Base-by-base conservation (phyloP, 2,329 filamentous ascomycete species). In the Chrysoporthe austroafricana region DNA sequence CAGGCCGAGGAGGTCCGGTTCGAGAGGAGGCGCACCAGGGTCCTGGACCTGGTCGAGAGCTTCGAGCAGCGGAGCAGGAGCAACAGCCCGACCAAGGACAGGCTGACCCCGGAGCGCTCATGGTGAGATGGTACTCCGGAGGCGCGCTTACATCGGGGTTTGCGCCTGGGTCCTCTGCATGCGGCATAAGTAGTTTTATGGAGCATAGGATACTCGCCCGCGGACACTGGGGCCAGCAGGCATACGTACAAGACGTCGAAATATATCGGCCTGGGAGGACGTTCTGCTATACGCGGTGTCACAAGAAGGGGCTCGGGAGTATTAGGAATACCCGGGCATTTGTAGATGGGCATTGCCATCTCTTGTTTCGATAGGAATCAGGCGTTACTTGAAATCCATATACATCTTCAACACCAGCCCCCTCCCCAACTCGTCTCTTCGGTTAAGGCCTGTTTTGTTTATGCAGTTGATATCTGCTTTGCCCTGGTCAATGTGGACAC, bases 1-100 rank as follows among this genome's bases (percentile, higher is more conserved):
- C 76, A 34, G 26, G 69, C 69, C 7, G 69, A 70, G 46, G 62
- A 52, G 63, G 64, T 70, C 4, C 76, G 75, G 54, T 70, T 82
- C 32, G 78, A 81, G 71, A 75, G 76, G 67, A 79, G 82, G 11
- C 74, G 78, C 71, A 82, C 82, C 16, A 75, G 81, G 46, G 86
- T 88, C 39, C 74, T 86, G 59, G 79, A 81, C 58, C 86, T 88
- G 84, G 85, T 88, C 50, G 81, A 88, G 72, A 82, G 77, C 68
- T 80, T 88, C 68, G 86, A 88, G 79, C 80, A 75, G 44, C 75
- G 76, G 64, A 85, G 81, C 69, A 77, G 79, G 54, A 79, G 80
- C 34, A 74, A 72, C 4, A 86, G 83, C 68, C 77, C 82, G 32
- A 74, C 62, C 4, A 64, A 59, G 63, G 63, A 59, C 4, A 52